Evolutionary conservation across 176 grass and related monocot genomes (phyloP), one percentile per base, ranked within the genome.

Genomic region (Musa beccarii): DNA sequence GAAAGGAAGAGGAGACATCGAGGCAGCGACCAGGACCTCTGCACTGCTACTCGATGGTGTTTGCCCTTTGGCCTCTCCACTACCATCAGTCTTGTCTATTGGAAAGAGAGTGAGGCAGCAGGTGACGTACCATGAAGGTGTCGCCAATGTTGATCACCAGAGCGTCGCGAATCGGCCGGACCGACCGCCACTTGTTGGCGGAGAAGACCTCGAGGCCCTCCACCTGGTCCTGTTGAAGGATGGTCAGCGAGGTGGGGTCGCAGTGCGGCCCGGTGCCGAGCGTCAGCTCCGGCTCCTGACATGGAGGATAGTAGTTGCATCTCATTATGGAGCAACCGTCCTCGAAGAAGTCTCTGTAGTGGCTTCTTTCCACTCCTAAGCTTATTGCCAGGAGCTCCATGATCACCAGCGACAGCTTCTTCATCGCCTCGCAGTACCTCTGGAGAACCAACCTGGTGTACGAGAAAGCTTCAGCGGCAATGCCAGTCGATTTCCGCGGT

Each of bases 81-180:
- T 43, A 6, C 34, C 6, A 6, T 43, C 6, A 25, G 10, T 65
- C 63, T 8, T 65, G 24, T 21, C 2, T 28, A 11, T 23, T 23
- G 10, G n/a, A 67, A 23, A 5, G 65, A 67, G 3, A 67, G 24
- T 17, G 12, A 17, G 5, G 16, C 14, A 69, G 9, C 12, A 74
- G 14, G 10, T 61, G 16, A 80, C 84, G 14, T 92, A 96, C 93
- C 93, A 88, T 92, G 83, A 96, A 96, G 56, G 93, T 96, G 82
- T 96, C 93, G 14, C 93, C 93, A 71, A 96, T 88, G 85, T 96
- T 96, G 81, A 96, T 85, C 69, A 92, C 93, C 70, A 96, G 78
- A 72, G 93, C 87, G 53, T 85, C 90, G 1, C 77, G 83, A 51
- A 92, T 74, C 49, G 93, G 93, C 2, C 79, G 77, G 76, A 96